Base-by-base conservation (phyloP, 306 rosid genomes). In the Citrullus colocynthis region DNA sequence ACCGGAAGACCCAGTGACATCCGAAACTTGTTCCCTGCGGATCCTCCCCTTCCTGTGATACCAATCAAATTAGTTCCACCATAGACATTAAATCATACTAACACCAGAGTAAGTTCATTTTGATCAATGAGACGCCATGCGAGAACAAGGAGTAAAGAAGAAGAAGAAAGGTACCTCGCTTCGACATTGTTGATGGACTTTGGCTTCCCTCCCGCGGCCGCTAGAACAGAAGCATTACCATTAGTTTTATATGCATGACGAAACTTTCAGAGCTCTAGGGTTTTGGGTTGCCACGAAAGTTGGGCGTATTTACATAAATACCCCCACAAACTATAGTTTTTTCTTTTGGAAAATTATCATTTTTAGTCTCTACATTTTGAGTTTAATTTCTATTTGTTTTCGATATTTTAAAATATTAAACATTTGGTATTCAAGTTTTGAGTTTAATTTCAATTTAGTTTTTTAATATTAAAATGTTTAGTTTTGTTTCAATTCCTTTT, bases 1-100 rank as follows among this genome's bases (percentile, higher is more conserved):
- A 93, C 97, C 17, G 97, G 98, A 1, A 93, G 89, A 90, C 98
- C 98, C 85, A 93, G 90, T 5, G 98, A 91, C 97, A 94, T 94
- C 28, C 94, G 86, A 81, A 94, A 94, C 90, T 94, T 93, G 88
- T 93, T 94, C 1, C 97, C 96, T 5, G 98, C 97, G 52, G 93
- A 85, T 9, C 98, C 97, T 56, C 98, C 94, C 41, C 98, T 87
- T 34, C 98, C 96, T 87, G 83, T 8, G 28, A 5, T 8, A 51
- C 28, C 75, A 72, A 49, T 16, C 41, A 72, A 24, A 49, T 71
- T 48, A 71, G 58, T 71, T 48, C 41, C 21, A 71, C 18, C 36
- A 45, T 0, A 52, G 2, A 2, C 57, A 52, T 52, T 5, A 52
- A 16, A 52, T 5, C 8, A 16, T 15, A 16, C 20, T 1, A 52